phyloP scores from a whole-genome alignment of 768 basidiomycete species.

The Dioszegia hungarica region DNA sequence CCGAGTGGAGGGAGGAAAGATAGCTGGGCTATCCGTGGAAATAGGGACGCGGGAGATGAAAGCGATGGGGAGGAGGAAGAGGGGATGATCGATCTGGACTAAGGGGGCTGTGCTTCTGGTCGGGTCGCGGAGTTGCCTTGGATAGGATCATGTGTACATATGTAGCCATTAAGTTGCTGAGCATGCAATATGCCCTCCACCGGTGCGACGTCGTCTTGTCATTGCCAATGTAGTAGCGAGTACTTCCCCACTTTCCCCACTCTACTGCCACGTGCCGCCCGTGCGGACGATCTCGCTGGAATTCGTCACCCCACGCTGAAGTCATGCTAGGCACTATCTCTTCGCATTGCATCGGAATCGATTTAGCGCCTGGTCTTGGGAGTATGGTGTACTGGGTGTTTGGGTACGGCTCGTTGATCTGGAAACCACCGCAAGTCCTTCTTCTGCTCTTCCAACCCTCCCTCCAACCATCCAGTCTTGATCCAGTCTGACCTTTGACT shows the following conservation, averaged over 20 bases:
- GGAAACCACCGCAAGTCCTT: conserved; percentile 58
- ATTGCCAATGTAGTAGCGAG: no score
- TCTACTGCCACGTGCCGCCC: background rate
- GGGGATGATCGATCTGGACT: conserved; percentile 6
- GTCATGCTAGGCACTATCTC: no score
- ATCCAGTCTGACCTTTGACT: no score
- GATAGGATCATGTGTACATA: no score
- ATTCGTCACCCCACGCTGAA: no score
- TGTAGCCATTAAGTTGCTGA: no score
- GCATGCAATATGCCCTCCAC: no score
- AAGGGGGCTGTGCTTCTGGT: background rate
- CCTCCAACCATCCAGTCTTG: no score
- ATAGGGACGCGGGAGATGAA: background rate
- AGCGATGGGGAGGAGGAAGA: background rate
- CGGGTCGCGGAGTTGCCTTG: background rate
- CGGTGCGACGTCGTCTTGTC: no score
- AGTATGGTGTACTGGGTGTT: conserved; percentile 65
- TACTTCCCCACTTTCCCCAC: background rate
- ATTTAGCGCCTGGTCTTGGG: background rate
- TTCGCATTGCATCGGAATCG: background rate
- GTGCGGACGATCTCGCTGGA: no score
- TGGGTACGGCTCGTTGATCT: conserved; percentile 88
- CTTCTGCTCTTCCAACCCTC: no score
- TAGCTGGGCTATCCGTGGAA: background rate
- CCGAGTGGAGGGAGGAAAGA: background rate